Base-by-base conservation (phyloP, 768 basidiomycete species). In the Pulveroboletus ravenelii region DNA sequence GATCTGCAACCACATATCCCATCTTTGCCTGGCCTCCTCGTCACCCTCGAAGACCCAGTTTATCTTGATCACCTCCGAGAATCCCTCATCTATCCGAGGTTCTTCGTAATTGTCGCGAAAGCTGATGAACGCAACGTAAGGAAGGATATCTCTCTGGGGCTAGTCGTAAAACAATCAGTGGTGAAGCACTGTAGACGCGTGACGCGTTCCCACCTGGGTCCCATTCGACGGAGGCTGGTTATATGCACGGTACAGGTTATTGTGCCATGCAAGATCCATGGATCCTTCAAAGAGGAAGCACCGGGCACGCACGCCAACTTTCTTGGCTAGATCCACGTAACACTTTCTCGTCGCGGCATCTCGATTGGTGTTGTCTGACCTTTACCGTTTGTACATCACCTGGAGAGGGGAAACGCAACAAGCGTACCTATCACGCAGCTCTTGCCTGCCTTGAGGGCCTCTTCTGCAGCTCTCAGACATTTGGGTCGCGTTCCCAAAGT, bases 291-390 rank as follows among this genome's bases (percentile, higher is more conserved):
- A 95, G 25, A 78, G 56, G 63, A 94, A 80, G 62, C 89, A 89
- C 48, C 92, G 78, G 3, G 80, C 72, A 3, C 78, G 74, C 1
- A 84, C 72, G 0, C 74, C 67, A 3, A 74, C 58, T 47, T 76
- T 77, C 62, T 73, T 78, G 18, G 88, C 87, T 12, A 91, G 52
- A 45, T 82, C 77, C 14, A 93, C 55, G 62, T 94, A 97, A 41
- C 74, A 66, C 52, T 80, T 80, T 43, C 94, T 78, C 25, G 88
- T 93, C 20, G 66, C 61, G 7, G 59, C 60, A 58, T 93, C 80
- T 10, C 91, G 81, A 66, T 95, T 95, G n/a, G 94, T 96, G 64
- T 95, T 96, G 64, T 97, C 93, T 93, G 36, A 31, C 36, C 0
- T 29, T 31, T 5, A 23, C 23, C 20, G 36, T 49, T 53, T 32